Base-by-base conservation (phyloP, 2,329 filamentous ascomycete species). In the Trichophyton schoenleinii region DNA sequence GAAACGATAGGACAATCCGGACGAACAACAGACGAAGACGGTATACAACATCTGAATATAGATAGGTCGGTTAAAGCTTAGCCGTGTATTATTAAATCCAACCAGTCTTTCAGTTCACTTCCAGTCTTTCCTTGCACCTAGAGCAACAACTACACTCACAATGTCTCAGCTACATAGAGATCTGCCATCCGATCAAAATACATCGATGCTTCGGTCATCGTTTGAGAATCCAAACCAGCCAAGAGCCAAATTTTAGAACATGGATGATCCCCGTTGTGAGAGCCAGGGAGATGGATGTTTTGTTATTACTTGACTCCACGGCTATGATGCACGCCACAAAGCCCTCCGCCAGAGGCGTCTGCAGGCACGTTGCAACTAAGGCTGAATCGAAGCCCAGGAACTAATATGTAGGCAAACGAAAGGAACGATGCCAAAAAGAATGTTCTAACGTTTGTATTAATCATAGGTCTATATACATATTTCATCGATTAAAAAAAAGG, bases 1-100 rank as follows among this genome's bases (percentile, higher is more conserved):
- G 75, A 75, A 9, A 79, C 86, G 66, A 71, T 95, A 63, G 80
- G 83, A 67, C 78, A 77, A 25, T 44, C 36, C 9, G 62, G 63
- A n/a, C 34, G 41, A 44, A 52, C 61, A 22, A 49, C 46, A 44
- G 59, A 66, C 36, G 63, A 65, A 34, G 57, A 64, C 34, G 62
- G 64, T 15, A 15, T 62, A 13, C 63, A 58, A 44, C 48, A 28
- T 20, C 65, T 63, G 38, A 62, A 64, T 18, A 64, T 66, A 44
- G 58, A 62, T 57, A 49, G 63, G 58, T 57, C 60, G 36, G 55
- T 64, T 53, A 44, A 61, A 11, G 38, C 62, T 42, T 64, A 52
- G 28, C 52, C 28, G 6, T 55, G 52, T 55, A 55, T 55, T 55
- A 55, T 55, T 55, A 34, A 55, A 34, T 55, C 31, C 28, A 55